These are phyloP conservation scores for Penicillium olsonii DNA, from an alignment of 2,329 filamentous ascomycete species.

Conservation along the genomic window DNA sequence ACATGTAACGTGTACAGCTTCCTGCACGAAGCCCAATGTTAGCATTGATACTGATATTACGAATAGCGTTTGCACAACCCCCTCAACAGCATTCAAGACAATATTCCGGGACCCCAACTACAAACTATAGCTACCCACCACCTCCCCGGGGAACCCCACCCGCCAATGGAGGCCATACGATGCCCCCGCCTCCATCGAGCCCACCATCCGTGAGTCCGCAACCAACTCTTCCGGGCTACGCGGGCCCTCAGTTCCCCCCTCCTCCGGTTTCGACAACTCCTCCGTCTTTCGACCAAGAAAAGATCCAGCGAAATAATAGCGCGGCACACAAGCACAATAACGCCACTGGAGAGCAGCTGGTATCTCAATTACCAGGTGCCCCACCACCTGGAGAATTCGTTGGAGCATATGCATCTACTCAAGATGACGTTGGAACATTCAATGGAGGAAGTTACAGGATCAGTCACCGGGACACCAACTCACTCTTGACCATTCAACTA, in stretches of 20 bases:
- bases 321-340: conserved; percentile 12
- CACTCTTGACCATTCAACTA: conserved; percentile 82
- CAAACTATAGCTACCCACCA: conserved; percentile 25
- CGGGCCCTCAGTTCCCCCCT: conserved; percentile 3
- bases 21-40: no score
- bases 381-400: conserved; percentile 59
- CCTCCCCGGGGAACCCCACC: conserved; percentile 26
- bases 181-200: conserved; percentile 4
- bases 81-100: not conserved
- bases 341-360: not conserved
- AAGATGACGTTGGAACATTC: conserved; percentile 92
- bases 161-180: conserved; percentile 8
- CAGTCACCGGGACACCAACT: conserved; percentile 88
- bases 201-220: conserved; percentile 5
- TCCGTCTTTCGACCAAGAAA: not conserved
- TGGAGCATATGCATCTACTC: conserved; percentile 62
- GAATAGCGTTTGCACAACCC: conserved; percentile 8
- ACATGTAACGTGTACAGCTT: conserved; percentile 19
- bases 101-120: not conserved
- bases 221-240: conserved; percentile 2
- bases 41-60: not conserved
- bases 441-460: conserved; percentile 94
- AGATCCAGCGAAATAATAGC: not conserved
- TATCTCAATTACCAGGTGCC: conserved; percentile 39
- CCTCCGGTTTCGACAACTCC: not conserved